Percentiles rank a stretch among this genome's conserved stretches.
These are phyloP conservation scores for Gamsiella multidivaricata DNA, from an alignment of 192 early-diverging fungal species.

Conservation along the genomic window DNA sequence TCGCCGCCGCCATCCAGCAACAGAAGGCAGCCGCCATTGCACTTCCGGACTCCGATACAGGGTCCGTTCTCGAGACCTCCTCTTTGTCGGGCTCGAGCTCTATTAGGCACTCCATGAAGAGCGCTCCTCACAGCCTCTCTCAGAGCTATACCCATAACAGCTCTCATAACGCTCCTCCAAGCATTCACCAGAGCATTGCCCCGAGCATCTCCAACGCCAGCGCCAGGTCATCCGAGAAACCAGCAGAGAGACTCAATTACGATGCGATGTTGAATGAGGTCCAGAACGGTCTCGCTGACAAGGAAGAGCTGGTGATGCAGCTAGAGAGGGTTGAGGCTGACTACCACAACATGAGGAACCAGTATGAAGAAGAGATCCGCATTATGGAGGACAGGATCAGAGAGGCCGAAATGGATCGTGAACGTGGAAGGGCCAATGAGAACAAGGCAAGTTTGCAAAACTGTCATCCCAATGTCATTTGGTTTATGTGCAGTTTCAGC, in stretches of 20 bases:
- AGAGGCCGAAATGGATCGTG: constrained; percentile 70
- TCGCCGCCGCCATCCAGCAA: constrained; percentile 33
- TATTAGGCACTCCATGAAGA: background rate
- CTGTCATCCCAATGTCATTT: constrained; percentile 32
- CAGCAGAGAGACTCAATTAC: constrained; percentile 32
- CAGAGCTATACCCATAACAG: no score
- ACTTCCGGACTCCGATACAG: constrained; percentile 37
- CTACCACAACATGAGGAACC: constrained; percentile 65
- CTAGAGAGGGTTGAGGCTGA: constrained; percentile 67
- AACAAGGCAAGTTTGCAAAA: constrained; percentile 54
- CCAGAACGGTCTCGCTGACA: constrained; percentile 67
- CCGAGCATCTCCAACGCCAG: background rate
- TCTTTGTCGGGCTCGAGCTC: background rate
- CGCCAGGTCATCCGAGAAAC: background rate
- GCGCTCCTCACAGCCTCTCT: background rate
- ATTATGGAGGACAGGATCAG: constrained; percentile 72
- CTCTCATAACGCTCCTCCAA: no score
- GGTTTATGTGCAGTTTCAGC: no score
- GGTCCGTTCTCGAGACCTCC: constrained; percentile 22
- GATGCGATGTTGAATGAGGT: constrained; percentile 65
- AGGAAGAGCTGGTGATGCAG: constrained; percentile 69
- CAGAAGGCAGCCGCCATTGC: constrained; percentile 44
- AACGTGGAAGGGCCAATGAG: constrained; percentile 54
- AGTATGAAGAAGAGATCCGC: constrained; percentile 79
- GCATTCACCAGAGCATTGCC: background rate